Percentiles rank a stretch among this genome's conserved stretches.
Evolutionary conservation across 352 stramenopile species (phyloP).

Genomic region (Aphanomyces stellatus): DNA sequence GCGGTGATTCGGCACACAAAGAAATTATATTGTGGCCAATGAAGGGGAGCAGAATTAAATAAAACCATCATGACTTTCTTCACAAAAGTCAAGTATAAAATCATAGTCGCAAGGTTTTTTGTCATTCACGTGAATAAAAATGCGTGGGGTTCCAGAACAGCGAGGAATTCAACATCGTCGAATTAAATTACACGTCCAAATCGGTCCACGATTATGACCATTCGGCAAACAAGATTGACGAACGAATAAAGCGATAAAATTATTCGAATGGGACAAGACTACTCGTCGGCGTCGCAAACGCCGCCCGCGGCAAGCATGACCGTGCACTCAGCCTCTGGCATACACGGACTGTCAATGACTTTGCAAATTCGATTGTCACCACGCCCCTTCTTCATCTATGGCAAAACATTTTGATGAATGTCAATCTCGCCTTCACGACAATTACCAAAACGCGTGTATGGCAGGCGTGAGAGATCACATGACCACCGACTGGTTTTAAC

Average conservation of each 20-base stretch:
- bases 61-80: neutral
- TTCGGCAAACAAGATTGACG: neutral
- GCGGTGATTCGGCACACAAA: neutral
- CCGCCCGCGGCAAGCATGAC: constrained; percentile 61
- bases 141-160: neutral
- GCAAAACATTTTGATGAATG: too few relatives aligned
- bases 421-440: too few relatives aligned
- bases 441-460: constrained; percentile 91
- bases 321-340: constrained; percentile 77
- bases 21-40: neutral
- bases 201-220: too few relatives aligned
- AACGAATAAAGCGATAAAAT: too few relatives aligned
- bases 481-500: constrained; percentile 77
- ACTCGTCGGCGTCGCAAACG: constrained; percentile 55
- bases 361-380: constrained; percentile 86
- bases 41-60: neutral
- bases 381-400: constrained; percentile 85
- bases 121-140: neutral
- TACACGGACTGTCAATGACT: constrained; percentile 76
- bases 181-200: too few relatives aligned
- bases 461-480: constrained; percentile 96
- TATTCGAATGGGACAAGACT: too few relatives aligned
- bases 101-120: too few relatives aligned
- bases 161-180: neutral
- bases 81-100: neutral